Evolutionary conservation across 306 rosid species (phyloP), one percentile per base, ranked within the genome.

Genomic region (Rubus idaeus): DNA sequence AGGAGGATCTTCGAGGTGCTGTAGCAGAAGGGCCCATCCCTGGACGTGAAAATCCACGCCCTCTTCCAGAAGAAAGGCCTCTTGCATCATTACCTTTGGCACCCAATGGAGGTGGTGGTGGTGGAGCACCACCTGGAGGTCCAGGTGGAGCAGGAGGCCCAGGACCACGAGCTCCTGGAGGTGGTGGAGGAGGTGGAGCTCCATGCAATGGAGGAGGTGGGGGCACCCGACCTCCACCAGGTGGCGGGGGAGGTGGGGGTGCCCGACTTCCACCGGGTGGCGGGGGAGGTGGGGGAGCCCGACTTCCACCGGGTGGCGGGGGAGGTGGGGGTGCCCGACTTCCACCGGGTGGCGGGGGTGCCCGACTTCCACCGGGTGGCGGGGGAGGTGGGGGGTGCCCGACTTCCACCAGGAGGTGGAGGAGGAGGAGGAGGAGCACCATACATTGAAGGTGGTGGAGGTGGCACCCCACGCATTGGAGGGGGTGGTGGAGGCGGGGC

Each of bases 41-140:
- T 46, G 87, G 88, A 16, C 97, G 96, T 46, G 88, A 67, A n/a
- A 77, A 71, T 62, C 99, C 99, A 78, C 96, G 98, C 55, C 99
- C 98, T 88, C 96, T 92, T 58, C 93, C 86, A 41, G 49, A 37
- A 67, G 89, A 20, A 21, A 79, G 65, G 57, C 84, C 94, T 77
- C 88, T 80, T 75, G 75, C 70, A 83, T 83, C 89, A 73, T 67
- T 75, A 65, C 41, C 66, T 60, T 60, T 60, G 66, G 66, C 68
- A 63, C 68, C 68, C 41, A 60, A 13, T 57, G 89, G 90, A 61
- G 85, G 88, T 76, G 82, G 69, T 70, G 82, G 69, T 58, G 89
- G 91, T 58, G 95, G 89, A 79, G 86, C 74, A 23, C 69, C 69
- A 46, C 70, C 78, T 44, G 90, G 93, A 30, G 88, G 89, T 47